phyloP scores from a whole-genome alignment of 163 green algal species.

The Volvox carteri region DNA sequence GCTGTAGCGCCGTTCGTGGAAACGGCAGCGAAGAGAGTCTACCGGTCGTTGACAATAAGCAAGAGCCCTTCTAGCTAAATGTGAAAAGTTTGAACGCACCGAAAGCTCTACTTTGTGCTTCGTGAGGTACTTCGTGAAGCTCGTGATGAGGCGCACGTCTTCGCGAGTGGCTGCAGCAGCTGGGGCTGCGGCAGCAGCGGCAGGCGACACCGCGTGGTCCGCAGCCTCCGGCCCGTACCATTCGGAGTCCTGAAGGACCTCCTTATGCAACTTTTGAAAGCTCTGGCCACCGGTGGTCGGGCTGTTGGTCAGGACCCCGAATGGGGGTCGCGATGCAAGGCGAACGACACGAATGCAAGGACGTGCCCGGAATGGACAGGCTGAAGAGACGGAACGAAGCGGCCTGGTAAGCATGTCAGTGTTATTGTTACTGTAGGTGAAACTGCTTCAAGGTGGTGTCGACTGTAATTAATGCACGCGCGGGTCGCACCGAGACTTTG shows the following conservation, averaged over 20 bases:
- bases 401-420: too few relatives aligned
- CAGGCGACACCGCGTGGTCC: conserved; percentile 10
- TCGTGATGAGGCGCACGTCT: conserved; percentile 29
- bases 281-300: not conserved
- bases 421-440: too few relatives aligned
- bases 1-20: too few relatives aligned
- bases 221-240: conserved; percentile 20
- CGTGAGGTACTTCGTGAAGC: conserved; percentile 12
- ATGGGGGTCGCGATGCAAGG: not conserved
- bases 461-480: too few relatives aligned
- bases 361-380: not conserved
- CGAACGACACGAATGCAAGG: not conserved
- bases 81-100: too few relatives aligned
- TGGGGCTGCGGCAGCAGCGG: not conserved
- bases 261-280: not conserved
- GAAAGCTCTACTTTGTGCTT: conserved; percentile 22
- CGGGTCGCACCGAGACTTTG: too few relatives aligned
- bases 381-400: too few relatives aligned
- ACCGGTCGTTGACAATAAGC: too few relatives aligned
- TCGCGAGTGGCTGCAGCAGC: not conserved
- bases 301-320: conserved; percentile 1
- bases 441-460: too few relatives aligned
- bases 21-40: too few relatives aligned
- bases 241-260: not conserved
- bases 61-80: too few relatives aligned